Evolutionary conservation across 1,284 basidiomycete genomes (phyloP).

Genomic region (Chondrostereum purpureum): DNA sequence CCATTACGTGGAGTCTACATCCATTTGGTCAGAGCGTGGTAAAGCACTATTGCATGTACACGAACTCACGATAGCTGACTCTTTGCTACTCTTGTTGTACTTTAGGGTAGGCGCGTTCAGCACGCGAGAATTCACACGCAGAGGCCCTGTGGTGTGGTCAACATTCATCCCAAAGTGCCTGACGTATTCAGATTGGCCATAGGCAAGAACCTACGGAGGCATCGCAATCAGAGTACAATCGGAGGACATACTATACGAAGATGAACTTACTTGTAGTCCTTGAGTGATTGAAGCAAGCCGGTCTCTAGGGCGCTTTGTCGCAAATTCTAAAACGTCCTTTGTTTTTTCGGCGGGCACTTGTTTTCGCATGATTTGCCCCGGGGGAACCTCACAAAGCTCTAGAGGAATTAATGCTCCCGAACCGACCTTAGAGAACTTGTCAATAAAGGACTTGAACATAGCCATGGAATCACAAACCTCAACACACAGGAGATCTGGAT

Average conservation of each 20-base stretch:
- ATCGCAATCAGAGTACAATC: neutral
- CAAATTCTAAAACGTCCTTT: constrained; percentile 60
- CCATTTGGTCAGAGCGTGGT: too few relatives aligned
- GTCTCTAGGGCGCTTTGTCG: constrained; percentile 58
- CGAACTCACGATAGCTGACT: constrained; percentile 46
- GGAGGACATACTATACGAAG: neutral
- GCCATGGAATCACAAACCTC: constrained; percentile 39
- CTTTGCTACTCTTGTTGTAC: constrained; percentile 47
- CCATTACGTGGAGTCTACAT: constrained; percentile 1
- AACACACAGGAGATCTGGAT: constrained; percentile 54
- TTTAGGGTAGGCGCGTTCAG: constrained; percentile 53
- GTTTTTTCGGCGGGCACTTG: constrained; percentile 65
- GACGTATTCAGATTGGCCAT: constrained; percentile 69
- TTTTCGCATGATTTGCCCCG: constrained; percentile 70
- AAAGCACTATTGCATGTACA: neutral
- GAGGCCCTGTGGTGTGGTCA: constrained; percentile 36
- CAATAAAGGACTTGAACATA: constrained; percentile 1
- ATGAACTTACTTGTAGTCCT: constrained; percentile 41
- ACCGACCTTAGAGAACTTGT: constrained; percentile 40
- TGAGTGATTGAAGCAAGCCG: constrained; percentile 50
- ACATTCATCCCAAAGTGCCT: constrained; percentile 59
- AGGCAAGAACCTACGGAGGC: constrained; percentile 48
- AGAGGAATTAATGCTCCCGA: constrained; percentile 61
- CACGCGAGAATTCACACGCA: constrained; percentile 52
- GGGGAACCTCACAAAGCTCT: constrained; percentile 57